These are phyloP conservation scores for Plasmopara muralis DNA, from an alignment of 352 stramenopile species.

Conservation along the genomic window DNA sequence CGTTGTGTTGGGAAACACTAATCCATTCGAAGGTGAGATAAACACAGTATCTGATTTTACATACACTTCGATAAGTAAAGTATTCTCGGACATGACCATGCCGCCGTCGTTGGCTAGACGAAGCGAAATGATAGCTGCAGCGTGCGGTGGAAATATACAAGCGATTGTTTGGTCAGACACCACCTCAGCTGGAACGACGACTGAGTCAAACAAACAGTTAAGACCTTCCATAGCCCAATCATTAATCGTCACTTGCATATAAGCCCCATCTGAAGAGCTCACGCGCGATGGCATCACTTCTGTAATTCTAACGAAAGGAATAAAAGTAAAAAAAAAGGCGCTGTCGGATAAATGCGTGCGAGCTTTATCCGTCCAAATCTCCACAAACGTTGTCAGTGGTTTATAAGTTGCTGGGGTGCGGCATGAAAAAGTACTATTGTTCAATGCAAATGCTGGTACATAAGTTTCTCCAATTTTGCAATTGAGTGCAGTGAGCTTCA, in stretches of 20 bases:
- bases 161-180: constrained; percentile 8
- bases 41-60: constrained; percentile 1
- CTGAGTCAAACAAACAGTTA: constrained; percentile 32
- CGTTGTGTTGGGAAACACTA: constrained; percentile 27
- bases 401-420: constrained; percentile 16
- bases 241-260: constrained; percentile 16
- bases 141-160: constrained; percentile 30
- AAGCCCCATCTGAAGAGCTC: constrained; percentile 11
- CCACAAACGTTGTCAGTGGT: constrained; percentile 21
- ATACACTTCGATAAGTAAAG: constrained; percentile 31
- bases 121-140: constrained; percentile 14
- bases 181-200: constrained; percentile 16
- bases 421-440: constrained; percentile 22
- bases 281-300: constrained; percentile 12
- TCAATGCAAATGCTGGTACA: constrained; percentile 16
- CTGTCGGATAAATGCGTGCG: constrained; percentile 4
- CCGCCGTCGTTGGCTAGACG: constrained; percentile 18
- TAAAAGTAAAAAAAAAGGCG: constrained; percentile 12
- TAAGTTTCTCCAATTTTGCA: constrained; percentile 26
- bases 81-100: constrained; percentile 31
- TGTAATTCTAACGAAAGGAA: constrained; percentile 17
- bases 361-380: constrained; percentile 13
- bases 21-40: constrained; percentile 23
- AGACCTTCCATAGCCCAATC: constrained; percentile 15
- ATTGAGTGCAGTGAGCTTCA: constrained; percentile 15